Base-by-base conservation (phyloP, 768 basidiomycete genomes). In the Podaxis sp. region DNA sequence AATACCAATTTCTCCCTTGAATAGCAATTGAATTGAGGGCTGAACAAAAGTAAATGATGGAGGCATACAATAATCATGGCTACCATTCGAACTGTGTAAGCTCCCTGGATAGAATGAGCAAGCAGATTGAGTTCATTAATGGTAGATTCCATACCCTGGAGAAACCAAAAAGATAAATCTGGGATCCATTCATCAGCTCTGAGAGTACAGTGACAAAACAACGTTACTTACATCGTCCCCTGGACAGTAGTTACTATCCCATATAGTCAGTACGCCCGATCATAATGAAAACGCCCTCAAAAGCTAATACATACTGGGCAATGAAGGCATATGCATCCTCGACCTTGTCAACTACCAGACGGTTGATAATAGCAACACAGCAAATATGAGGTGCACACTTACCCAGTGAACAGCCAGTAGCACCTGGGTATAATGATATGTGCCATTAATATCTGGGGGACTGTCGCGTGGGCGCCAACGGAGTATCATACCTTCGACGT, bases 291-390 rank as follows among this genome's bases (percentile, higher is more conserved):
- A 40, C 33, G 15, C 12, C 2, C 15, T 1, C 17, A n/a, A 26
- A 20, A 13, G 8, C 40, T 56, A 51, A 15, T 15, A 76, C 89
- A 72, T 67, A 91, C 89, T 91, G 88, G 22, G 90, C 84, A 67
- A 91, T 87, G 69, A 91, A 91, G n/a, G 83, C 87, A 74, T 90
- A 90, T 37, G 86, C 89, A 66, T 91, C 88, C 73, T 91, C 86
- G 2, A 91, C 87, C 68, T 91, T 90, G 62, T 87, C 86, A 44
- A 75, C 88, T 90, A 58, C 49, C 30, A 26, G 37, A 41, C 33
- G 17, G 33, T 50, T 17, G 28, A 58, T 65, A 28, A 64, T 66
- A 13, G 53, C 36, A 24, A 52, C n/a, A 46, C 36, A 26, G 44
- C 28, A 38, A 36, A n/a, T 37, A n/a, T 5, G 40, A 67, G 24